Conservation (phyloP, 2,329 filamentous ascomycete species). For the Alternaria atra region DNA sequence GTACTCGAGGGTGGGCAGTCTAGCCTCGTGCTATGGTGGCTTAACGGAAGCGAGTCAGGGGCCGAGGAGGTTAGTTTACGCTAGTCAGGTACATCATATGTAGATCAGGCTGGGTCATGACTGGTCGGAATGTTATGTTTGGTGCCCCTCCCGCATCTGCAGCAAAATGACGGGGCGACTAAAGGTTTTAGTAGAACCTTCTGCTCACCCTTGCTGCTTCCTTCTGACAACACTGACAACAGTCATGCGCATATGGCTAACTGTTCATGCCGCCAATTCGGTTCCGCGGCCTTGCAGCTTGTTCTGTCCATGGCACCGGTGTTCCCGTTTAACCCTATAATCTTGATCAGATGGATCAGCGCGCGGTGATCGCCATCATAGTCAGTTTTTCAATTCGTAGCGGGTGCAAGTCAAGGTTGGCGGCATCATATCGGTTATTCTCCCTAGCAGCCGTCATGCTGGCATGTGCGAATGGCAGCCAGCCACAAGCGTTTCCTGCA, state of each 20-base stretch:
- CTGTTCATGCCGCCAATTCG: slow-evolving; percentile 5
- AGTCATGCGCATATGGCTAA: not conserved
- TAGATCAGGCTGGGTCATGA: slow-evolving; percentile 28
- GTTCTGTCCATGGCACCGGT: slow-evolving; percentile 1
- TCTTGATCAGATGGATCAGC: not conserved
- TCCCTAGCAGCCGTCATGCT: slow-evolving; percentile 12
- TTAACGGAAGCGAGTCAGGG: slow-evolving; percentile 21
- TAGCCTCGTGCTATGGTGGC: slow-evolving; percentile 32
- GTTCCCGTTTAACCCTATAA: not conserved
- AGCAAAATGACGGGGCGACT: slow-evolving; percentile 28
- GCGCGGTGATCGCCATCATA: slow-evolving; percentile 4
- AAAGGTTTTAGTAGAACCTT: slow-evolving; percentile 1
- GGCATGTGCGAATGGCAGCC: slow-evolving; percentile 5
- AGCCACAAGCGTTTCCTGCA: slow-evolving; percentile 13
- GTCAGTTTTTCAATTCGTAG: not conserved
- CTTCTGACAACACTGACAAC: not conserved
- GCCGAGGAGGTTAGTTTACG: slow-evolving; percentile 28
- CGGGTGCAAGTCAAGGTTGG: slow-evolving; percentile 1
- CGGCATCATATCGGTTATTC: slow-evolving; percentile 14
- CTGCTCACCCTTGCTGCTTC: slow-evolving; percentile 6
- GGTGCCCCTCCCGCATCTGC: slow-evolving; percentile 26
- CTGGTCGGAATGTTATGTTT: slow-evolving; percentile 27
- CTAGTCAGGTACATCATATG: slow-evolving; percentile 39
- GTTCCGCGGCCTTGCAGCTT: slow-evolving; percentile 12
- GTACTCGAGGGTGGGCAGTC: slow-evolving; percentile 23